Conservation (phyloP, 1,139 yeast genomes). For the Taiozyma sp. region DNA sequence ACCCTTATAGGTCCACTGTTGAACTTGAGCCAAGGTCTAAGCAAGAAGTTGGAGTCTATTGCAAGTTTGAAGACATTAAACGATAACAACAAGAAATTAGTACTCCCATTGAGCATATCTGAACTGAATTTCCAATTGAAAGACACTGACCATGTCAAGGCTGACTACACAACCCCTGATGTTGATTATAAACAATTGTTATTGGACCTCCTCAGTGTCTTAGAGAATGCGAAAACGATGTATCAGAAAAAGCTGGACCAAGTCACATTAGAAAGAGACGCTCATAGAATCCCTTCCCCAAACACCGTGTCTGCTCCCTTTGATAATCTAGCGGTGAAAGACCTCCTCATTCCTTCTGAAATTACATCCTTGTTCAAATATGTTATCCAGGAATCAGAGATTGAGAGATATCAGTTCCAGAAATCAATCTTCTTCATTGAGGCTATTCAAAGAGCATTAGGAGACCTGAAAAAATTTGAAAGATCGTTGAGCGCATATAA, state of each 20-base stretch:
- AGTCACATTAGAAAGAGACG: slow-evolving; percentile 35
- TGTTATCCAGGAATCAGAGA: slow-evolving; percentile 13
- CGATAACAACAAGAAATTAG: slow-evolving; percentile 6
- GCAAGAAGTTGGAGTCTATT: slow-evolving; percentile 37
- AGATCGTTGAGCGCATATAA: slow-evolving; percentile 9
- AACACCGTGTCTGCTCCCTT: slow-evolving; percentile 25
- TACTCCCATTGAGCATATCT: slow-evolving; percentile 21
- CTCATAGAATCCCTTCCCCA: slow-evolving; percentile 24
- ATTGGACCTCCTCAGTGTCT: slow-evolving; percentile 9
- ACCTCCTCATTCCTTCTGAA: slow-evolving; percentile 31
- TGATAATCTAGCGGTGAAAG: slow-evolving; percentile 26
- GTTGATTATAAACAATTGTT: slow-evolving; percentile 8
- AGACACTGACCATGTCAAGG: slow-evolving; percentile 12
- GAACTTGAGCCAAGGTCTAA: slow-evolving; percentile 45
- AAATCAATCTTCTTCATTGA: slow-evolving; percentile 13
- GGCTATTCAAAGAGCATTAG: slow-evolving; percentile 10
- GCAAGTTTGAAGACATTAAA: slow-evolving; percentile 32
- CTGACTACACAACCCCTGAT: slow-evolving; percentile 1
- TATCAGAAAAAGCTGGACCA: slow-evolving; percentile 42
- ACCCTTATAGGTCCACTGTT: slow-evolving; percentile 40
- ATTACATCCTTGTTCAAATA: slow-evolving; percentile 27
- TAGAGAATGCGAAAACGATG: slow-evolving; percentile 38
- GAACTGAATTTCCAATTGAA: slow-evolving; percentile 29
- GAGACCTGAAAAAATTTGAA: slow-evolving; percentile 7
- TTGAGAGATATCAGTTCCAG: slow-evolving; percentile 6